phyloP scores from a whole-genome alignment of 1,139 yeast genomes.

The Zygoascus sp. region DNA sequence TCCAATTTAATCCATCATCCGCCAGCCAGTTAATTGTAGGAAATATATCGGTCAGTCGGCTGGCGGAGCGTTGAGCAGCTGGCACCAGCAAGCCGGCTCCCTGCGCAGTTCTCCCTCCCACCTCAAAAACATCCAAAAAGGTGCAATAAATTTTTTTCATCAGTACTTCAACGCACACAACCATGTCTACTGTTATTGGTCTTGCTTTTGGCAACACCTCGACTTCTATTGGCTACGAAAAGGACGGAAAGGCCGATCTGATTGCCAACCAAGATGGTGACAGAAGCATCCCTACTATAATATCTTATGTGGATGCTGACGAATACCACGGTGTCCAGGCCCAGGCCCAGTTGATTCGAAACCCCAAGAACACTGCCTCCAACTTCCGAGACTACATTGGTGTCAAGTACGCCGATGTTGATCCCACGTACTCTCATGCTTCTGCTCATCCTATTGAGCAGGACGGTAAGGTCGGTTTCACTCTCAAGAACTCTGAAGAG shows the following conservation, averaged over 20 bases:
- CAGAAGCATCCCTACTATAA: slow-evolving; percentile 89
- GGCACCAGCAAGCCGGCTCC: background rate
- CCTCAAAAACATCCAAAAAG: background rate
- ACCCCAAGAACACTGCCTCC: slow-evolving; percentile 78
- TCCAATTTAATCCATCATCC: too few relatives aligned
- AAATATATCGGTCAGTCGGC: too few relatives aligned
- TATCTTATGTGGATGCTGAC: slow-evolving; percentile 88
- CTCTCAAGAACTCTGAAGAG: slow-evolving; percentile 41
- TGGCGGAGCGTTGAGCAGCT: background rate
- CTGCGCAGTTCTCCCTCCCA: background rate
- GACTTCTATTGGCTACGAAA: slow-evolving; percentile 88
- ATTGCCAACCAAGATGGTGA: slow-evolving; percentile 99
- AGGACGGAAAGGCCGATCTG: slow-evolving; percentile 91
- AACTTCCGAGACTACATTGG: slow-evolving; percentile 95
- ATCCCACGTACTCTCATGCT: slow-evolving; percentile 53
- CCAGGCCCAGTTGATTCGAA: slow-evolving; percentile 83
- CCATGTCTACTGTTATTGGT: slow-evolving; percentile 71
- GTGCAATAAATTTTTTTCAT: slow-evolving; percentile 8
- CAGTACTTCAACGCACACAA: slow-evolving; percentile 10
- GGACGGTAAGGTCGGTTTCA: slow-evolving; percentile 68
- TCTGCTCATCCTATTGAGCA: slow-evolving; percentile 73
- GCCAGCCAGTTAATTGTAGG: too few relatives aligned
- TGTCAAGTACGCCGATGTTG: slow-evolving; percentile 62
- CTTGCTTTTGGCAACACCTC: slow-evolving; percentile 95
- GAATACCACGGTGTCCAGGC: slow-evolving; percentile 99